Evolutionary conservation across 2,329 filamentous ascomycete genomes (phyloP).

Genomic region (Endoconidiophora polonica): DNA sequence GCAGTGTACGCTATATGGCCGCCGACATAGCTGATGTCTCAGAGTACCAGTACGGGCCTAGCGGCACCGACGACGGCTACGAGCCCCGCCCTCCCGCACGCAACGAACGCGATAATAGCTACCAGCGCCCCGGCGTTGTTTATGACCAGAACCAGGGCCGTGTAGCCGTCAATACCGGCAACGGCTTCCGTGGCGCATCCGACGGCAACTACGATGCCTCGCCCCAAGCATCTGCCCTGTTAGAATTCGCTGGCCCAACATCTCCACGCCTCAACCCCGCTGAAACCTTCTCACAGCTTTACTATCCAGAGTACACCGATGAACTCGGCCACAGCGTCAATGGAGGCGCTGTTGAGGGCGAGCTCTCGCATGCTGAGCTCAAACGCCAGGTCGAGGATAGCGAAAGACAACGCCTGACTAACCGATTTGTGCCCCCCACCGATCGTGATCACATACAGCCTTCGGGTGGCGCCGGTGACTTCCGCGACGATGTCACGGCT

Average conservation of each 20-base stretch:
- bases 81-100: not conserved
- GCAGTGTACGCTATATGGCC: not conserved
- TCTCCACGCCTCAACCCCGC: not conserved
- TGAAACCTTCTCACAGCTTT: no score
- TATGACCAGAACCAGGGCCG: constrained; percentile 3
- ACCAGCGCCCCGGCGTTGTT: constrained; percentile 3
- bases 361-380: not conserved
- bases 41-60: not conserved
- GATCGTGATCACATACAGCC: not conserved
- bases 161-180: not conserved
- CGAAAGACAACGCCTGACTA: not conserved
- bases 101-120: not conserved
- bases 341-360: not conserved
- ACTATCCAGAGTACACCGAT: no score
- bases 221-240: not conserved
- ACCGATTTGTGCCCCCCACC: not conserved
- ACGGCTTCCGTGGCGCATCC: not conserved
- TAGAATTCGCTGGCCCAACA: not conserved
- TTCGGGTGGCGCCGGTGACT: not conserved
- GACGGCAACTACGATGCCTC: not conserved
- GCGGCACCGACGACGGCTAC: not conserved
- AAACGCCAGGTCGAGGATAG: not conserved
- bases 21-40: not conserved
- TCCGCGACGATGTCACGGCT: not conserved
- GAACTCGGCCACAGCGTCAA: no score